Evolutionary conservation across 2,329 filamentous ascomycete genomes (phyloP), one percentile per base, ranked within the genome.

Genomic region (Aureobasidium leucospermi): DNA sequence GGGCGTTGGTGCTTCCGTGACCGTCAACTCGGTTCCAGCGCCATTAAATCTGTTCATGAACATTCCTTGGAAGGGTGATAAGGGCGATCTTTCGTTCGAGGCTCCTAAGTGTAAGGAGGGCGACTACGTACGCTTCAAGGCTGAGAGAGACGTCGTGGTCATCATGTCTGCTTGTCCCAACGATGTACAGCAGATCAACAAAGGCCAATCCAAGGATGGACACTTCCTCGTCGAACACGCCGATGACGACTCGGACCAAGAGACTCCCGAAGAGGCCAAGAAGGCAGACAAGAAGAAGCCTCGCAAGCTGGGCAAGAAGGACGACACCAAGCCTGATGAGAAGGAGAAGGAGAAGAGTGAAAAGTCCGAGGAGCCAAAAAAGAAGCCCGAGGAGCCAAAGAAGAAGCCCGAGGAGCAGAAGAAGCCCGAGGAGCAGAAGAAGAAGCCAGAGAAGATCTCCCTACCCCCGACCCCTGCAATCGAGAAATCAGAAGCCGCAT

Each of bases 11-110:
- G 75, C 76, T 6, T 75, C 78, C 19, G 75, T 79, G 41, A 77
- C 75, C 0, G 75, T 79, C 65, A 78, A 79, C 61, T 73, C 71
- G 53, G 75, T 75, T 13, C 77, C 77, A 0, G 75, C 75, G 13
- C 77, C 77, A 2, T 67, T 79, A 5, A 76, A 77, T 45, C 67
- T 79, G 10, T 79, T 78, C 65, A 78, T 78, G 76, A 77, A 78
- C 46, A 74, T 78, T 48, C 75, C 75, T 0, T 74, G 71, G 62
- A 65, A 70, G 9, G 67, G 71, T n/a, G 68, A 75, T 23, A 67
- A 73, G 11, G 75, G 75, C 3, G 67, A 72, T 16, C 63, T 78
- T 2, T 72, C 67, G 53, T 78, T 77, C 57, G 73, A 76, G 52
- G 65, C 66, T 34, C 74, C 76, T 1, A 67, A 71, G 16, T 69